A percentile compares a stretch with the other conserved stretches of the same genome.
phyloP scores from a whole-genome alignment of 495 filamentous ascomycete species.

The Talaromyces liani region DNA sequence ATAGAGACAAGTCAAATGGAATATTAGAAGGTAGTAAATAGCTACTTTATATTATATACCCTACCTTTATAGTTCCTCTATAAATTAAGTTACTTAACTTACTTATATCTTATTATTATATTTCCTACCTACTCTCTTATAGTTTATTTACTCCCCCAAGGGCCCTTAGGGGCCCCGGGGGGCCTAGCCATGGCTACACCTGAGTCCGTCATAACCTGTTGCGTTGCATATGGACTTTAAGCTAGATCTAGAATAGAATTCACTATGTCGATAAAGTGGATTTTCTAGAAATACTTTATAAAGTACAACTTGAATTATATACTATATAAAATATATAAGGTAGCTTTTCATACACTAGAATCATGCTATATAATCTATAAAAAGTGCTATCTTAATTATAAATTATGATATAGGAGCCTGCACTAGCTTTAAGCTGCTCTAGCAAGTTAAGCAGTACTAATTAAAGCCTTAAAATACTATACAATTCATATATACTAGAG shows the following conservation, averaged over 20 bases:
- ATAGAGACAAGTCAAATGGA: not conserved
- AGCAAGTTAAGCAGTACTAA: too few species aligned
- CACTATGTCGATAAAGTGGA: constrained; percentile 14
- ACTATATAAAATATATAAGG: not conserved
- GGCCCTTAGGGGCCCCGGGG: too few species aligned
- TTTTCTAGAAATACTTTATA: constrained; percentile 11
- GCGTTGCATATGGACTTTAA: too few species aligned
- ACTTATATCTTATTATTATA: too few species aligned
- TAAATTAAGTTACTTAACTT: too few species aligned
- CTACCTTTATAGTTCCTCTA: too few species aligned
- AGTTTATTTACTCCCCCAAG: too few species aligned
- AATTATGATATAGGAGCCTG: not conserved
- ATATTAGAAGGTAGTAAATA: not conserved
- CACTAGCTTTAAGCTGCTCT: not conserved
- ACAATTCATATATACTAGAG: too few species aligned
- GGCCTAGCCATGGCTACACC: too few species aligned
- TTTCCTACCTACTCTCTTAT: too few species aligned
- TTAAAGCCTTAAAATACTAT: too few species aligned
- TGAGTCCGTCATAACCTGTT: too few species aligned
- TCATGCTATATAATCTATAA: not conserved
- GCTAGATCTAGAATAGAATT: not conserved
- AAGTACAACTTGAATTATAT: not conserved
- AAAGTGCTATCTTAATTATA: not conserved
- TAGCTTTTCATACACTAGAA: not conserved
- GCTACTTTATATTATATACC: not conserved